Evolutionary conservation across 805 yeast genomes (phyloP).

Genomic region (Candida golubevii): DNA sequence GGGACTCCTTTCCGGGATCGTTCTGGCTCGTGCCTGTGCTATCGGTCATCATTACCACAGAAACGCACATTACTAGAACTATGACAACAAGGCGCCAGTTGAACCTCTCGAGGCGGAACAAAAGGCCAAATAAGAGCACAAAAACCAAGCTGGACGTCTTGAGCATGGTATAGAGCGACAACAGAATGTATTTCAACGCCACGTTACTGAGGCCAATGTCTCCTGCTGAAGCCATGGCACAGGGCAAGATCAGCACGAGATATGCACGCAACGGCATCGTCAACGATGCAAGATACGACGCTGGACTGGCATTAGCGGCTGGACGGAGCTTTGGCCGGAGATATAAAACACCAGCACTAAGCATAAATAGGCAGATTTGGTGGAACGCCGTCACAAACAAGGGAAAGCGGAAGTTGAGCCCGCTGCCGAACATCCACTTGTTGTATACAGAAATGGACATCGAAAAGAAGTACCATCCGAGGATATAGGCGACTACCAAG

Average conservation of each 20-base stretch:
- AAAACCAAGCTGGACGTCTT: conserved; percentile 86
- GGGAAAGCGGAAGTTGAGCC: conserved; percentile 78
- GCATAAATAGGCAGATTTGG: conserved; percentile 61
- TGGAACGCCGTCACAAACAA: conserved; percentile 80
- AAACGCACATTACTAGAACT: conserved; percentile 73
- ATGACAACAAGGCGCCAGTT: conserved; percentile 64
- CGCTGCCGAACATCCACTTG: conserved; percentile 94
- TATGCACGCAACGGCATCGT: conserved; percentile 28
- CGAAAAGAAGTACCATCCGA: conserved; percentile 71
- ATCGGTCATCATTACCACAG: conserved; percentile 86
- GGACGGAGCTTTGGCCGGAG: conserved; percentile 49
- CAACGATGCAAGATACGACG: conserved; percentile 14
- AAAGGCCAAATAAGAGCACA: conserved; percentile 81
- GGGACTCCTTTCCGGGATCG: conserved; percentile 18
- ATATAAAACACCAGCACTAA: conserved; percentile 47
- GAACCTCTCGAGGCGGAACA: conserved; percentile 73
- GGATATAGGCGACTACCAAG: conserved; percentile 26
- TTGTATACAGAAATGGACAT: conserved; percentile 74
- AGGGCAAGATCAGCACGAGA: conserved; percentile 62
- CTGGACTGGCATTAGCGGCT: conserved; percentile 10
- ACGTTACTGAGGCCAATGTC: conserved; percentile 93
- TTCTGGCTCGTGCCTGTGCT: conserved; percentile 23
- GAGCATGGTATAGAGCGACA: conserved; percentile 87
- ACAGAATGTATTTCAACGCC: conserved; percentile 71
- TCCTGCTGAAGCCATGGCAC: conserved; percentile 83